phyloP scores from a whole-genome alignment of 495 filamentous ascomycete species.

The Massariosphaeria phaeospora region DNA sequence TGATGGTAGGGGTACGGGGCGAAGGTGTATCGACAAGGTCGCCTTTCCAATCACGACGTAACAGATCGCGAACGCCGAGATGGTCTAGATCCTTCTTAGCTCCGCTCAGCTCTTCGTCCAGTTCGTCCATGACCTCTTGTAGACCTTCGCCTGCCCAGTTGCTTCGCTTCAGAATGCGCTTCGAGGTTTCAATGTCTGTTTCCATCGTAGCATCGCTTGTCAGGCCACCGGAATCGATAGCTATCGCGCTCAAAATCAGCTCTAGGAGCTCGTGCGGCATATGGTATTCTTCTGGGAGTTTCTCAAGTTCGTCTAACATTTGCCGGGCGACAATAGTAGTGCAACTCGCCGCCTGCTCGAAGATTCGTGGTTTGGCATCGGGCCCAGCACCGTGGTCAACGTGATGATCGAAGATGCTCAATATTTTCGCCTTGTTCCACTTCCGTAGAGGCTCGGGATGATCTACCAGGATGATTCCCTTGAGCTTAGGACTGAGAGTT shows the following conservation, averaged over 20 bases:
- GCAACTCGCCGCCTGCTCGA: conserved; percentile 32
- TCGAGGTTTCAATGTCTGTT: conserved; percentile 15
- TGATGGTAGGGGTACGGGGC: conserved; percentile 27
- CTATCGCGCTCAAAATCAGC: conserved; percentile 33
- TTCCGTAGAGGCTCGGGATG: conserved; percentile 28
- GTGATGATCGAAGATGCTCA: conserved; percentile 36
- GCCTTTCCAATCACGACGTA: conserved; percentile 34
- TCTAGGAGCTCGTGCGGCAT: conserved; percentile 35
- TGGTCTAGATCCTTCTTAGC: conserved; percentile 30
- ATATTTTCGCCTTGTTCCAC: conserved; percentile 30
- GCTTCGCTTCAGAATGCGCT: conserved; percentile 28
- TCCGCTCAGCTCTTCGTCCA: conserved; percentile 30
- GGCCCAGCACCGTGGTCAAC: conserved; percentile 24
- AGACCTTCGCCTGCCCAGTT: conserved; percentile 21
- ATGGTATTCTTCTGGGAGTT: conserved; percentile 32
- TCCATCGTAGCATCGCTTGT: conserved; percentile 12
- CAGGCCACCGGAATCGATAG: conserved; percentile 33
- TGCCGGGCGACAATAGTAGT: conserved; percentile 31
- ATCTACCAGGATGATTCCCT: conserved; percentile 33
- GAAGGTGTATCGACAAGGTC: conserved; percentile 33
- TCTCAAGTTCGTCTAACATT: conserved; percentile 35
- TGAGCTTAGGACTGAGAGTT: conserved; percentile 27
- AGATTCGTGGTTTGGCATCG: conserved; percentile 30
- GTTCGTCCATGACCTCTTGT: conserved; percentile 27
- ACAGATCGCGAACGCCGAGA: conserved; percentile 29